phyloP scores from a whole-genome alignment of 768 basidiomycete genomes.

The Lyophyllum decastes region DNA sequence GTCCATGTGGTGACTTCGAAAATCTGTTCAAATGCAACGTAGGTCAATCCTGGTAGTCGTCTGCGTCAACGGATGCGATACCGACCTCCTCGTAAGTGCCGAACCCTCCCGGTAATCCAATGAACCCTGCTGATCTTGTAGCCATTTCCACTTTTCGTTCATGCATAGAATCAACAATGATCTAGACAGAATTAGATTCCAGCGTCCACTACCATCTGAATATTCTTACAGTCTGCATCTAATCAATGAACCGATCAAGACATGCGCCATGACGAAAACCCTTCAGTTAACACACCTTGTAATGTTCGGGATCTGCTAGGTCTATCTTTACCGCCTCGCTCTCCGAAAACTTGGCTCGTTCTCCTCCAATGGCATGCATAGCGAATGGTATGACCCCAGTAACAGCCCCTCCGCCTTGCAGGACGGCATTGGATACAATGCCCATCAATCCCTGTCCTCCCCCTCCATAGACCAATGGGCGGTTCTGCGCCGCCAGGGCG shows the following conservation, averaged over 20 bases:
- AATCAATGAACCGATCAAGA: neutral
- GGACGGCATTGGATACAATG: slow-evolving; percentile 63
- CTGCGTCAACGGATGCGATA: neutral
- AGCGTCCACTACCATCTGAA: neutral
- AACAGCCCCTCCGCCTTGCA: slow-evolving; percentile 69
- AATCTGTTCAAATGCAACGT: slow-evolving; percentile 42
- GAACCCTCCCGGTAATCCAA: slow-evolving; percentile 90
- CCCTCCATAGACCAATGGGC: slow-evolving; percentile 85
- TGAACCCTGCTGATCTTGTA: slow-evolving; percentile 72
- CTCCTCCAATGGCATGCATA: slow-evolving; percentile 67
- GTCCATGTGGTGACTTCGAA: slow-evolving; percentile 95
- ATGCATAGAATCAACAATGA: slow-evolving; percentile 82
- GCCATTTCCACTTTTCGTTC: slow-evolving; percentile 94
- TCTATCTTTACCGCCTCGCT: slow-evolving; percentile 20
- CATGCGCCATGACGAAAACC: neutral
- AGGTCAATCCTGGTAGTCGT: slow-evolving; percentile 1
- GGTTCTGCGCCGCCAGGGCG: slow-evolving; percentile 61
- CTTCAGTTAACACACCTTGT: slow-evolving; percentile 20
- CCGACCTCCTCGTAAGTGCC: slow-evolving; percentile 93
- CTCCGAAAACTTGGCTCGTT: slow-evolving; percentile 47
- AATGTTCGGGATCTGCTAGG: slow-evolving; percentile 22
- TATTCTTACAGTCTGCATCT: slow-evolving; percentile 15
- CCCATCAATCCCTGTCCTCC: slow-evolving; percentile 89
- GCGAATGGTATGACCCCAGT: slow-evolving; percentile 81
- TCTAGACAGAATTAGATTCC: slow-evolving; percentile 32